phyloP scores from a whole-genome alignment of 129 eudicot genomes.

The Arctium lappa region DNA sequence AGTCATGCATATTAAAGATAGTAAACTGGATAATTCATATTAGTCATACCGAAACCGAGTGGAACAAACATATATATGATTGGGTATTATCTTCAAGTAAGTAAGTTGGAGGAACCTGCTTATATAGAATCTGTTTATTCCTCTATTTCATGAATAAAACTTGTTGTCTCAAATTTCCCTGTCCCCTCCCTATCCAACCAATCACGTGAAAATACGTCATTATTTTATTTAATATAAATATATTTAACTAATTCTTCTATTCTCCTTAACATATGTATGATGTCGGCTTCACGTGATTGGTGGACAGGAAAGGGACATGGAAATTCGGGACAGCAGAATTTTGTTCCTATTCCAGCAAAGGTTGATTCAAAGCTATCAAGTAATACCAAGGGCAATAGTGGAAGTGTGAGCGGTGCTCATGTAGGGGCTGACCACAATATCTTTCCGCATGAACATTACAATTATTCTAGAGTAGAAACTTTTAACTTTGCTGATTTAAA shows the following conservation, averaged over 20 bases:
- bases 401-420: neutral
- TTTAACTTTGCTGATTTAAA: slow-evolving; percentile 27
- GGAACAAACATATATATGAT: too few species aligned
- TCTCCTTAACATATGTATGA: neutral
- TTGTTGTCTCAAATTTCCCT: too few species aligned
- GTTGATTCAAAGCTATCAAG: neutral
- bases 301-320: too few species aligned
- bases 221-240: too few species aligned
- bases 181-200: too few species aligned
- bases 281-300: too few species aligned
- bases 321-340: neutral
- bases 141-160: neutral
- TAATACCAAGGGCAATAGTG: neutral
- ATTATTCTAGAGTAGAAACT: neutral
- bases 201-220: too few species aligned
- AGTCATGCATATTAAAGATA: too few species aligned
- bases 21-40: too few species aligned
- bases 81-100: neutral
- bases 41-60: too few species aligned
- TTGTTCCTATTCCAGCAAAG: neutral
- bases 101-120: too few species aligned
- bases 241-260: neutral
- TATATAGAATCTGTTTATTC: neutral
- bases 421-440: neutral
- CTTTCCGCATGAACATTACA: neutral